Evolutionary conservation across 345 rosid species (phyloP).

Genomic region (Gossypium arboreum): DNA sequence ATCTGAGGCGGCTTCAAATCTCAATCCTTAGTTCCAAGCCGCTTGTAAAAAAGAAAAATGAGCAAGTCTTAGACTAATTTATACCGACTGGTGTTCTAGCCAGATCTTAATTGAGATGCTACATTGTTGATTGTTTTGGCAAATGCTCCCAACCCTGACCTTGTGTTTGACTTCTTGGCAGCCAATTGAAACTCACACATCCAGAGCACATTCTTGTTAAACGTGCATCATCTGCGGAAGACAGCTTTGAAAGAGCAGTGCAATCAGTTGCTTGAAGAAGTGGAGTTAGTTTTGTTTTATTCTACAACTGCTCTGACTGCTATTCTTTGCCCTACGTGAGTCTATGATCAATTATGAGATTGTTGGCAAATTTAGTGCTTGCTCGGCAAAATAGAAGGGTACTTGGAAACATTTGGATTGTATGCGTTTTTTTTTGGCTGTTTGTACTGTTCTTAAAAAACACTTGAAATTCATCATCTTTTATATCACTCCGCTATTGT

Average conservation of each 20-base stretch:
- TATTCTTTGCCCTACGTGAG: background rate
- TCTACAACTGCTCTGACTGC: background rate
- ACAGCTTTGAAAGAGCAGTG: conserved; percentile 80
- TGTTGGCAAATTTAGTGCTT: background rate
- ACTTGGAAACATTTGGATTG: background rate
- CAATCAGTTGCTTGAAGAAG: conserved; percentile 64
- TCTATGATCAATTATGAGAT: background rate
- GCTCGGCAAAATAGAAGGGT: background rate
- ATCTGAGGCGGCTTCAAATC: background rate
- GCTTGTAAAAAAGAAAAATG: background rate
- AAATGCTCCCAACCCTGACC: background rate
- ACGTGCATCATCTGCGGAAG: conserved; percentile 67
- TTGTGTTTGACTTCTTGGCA: conserved; percentile 32
- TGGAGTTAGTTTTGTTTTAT: background rate
- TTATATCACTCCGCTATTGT: background rate
- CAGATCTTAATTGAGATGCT: background rate
- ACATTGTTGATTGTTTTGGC: background rate
- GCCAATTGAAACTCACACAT: conserved; percentile 89
- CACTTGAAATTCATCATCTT: background rate
- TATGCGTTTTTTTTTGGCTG: background rate
- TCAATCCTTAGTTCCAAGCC: background rate
- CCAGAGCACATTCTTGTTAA: conserved; percentile 76
- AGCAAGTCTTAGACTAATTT: background rate
- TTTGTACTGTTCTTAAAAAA: background rate
- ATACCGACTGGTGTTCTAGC: background rate